These are phyloP conservation scores for Crithidia thermophila DNA, from an alignment of 208 protist species.

Conservation along the genomic window DNA sequence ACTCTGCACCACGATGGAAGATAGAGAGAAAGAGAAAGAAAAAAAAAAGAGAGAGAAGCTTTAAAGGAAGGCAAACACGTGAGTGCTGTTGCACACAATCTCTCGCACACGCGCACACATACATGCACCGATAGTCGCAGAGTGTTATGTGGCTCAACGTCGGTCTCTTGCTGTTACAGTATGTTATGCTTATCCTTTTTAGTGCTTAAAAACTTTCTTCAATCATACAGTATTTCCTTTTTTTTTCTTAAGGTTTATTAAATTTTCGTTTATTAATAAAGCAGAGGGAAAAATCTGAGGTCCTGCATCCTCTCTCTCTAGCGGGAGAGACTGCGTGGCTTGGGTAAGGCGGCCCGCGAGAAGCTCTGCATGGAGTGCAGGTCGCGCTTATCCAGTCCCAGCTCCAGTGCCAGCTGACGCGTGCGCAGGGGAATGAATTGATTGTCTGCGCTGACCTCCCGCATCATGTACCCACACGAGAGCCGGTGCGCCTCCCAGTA, in stretches of 20 bases:
- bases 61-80: no score
- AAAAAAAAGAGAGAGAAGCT: conserved; percentile 13
- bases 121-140: no score
- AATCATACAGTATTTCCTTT: no score
- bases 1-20: background rate
- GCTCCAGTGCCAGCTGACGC: conserved; percentile 81
- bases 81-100: no score
- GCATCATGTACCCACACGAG: conserved; percentile 86
- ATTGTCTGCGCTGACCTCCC: conserved; percentile 88
- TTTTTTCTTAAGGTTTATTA: no score
- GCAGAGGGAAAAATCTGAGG: no score
- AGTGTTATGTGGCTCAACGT: no score
- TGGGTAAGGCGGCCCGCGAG: conserved; percentile 56
- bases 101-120: no score
- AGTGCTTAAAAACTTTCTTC: no score
- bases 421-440: conserved; percentile 87
- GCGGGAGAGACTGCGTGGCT: conserved; percentile 23
- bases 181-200: no score
- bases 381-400: conserved; percentile 89
- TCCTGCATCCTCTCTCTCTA: background rate
- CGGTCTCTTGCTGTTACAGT: no score
- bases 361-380: conserved; percentile 83
- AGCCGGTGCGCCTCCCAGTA: conserved; percentile 90
- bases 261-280: no score
- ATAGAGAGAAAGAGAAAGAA: background rate